phyloP scores from a whole-genome alignment of 768 basidiomycete species.

The Lentinula detonsa region DNA sequence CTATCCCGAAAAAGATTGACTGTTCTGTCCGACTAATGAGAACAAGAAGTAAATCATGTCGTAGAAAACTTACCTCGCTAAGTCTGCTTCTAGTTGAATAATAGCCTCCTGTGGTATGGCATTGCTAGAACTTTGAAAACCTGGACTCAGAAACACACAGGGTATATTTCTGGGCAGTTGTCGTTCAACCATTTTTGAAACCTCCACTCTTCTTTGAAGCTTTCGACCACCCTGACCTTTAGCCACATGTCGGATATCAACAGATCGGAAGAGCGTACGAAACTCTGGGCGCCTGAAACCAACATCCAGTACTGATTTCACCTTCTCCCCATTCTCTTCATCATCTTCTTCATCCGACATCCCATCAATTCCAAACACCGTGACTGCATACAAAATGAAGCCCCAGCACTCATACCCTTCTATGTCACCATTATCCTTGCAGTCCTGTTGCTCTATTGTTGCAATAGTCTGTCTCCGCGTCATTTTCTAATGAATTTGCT shows the following conservation, averaged over 20 bases:
- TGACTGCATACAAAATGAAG: not conserved
- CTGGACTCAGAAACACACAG: not conserved
- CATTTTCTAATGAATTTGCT: not conserved
- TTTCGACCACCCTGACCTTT: not conserved
- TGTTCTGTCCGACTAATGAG: too few species aligned
- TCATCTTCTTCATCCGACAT: not conserved
- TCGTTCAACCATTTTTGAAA: not conserved
- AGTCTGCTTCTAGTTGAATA: not conserved
- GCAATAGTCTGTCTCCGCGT: not conserved
- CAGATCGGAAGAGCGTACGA: not conserved
- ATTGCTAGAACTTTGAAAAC: not conserved
- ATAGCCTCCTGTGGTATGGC: not conserved
- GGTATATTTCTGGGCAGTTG: not conserved
- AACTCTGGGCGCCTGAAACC: not conserved
- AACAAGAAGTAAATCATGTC: too few species aligned
- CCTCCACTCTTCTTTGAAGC: not conserved
- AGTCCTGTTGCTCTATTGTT: not conserved
- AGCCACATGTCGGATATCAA: not conserved
- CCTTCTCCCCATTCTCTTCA: not conserved
- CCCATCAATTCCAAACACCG: not conserved
- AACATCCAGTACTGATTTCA: not conserved
- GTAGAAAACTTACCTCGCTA: not conserved
- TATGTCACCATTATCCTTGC: not conserved
- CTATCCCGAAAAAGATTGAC: too few species aligned
- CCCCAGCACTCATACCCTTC: not conserved